Conservation (phyloP, 305 asterid species). For the Solanum chacoense region DNA sequence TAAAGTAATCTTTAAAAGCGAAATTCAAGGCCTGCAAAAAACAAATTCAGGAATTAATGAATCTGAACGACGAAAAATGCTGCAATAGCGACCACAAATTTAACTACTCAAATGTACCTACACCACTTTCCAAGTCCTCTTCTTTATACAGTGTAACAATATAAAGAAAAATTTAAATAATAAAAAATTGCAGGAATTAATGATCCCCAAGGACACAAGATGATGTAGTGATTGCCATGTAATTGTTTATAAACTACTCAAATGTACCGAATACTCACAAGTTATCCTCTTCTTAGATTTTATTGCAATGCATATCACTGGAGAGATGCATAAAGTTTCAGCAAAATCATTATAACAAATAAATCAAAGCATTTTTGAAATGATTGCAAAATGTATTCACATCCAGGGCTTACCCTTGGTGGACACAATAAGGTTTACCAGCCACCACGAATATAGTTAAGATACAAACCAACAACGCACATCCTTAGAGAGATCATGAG, state of each 20-base stretch:
- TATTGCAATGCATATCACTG: background rate
- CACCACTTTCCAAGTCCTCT: background rate
- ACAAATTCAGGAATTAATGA: conserved; percentile 9
- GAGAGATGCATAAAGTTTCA: background rate
- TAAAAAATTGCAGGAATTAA: background rate
- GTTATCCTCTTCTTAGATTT: background rate
- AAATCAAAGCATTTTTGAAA: background rate
- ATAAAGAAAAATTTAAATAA: background rate
- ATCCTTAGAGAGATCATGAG: background rate
- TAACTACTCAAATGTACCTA: background rate
- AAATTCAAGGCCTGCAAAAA: conserved; percentile 53
- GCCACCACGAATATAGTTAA: background rate
- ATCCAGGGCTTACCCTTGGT: background rate
- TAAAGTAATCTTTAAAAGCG: conserved; percentile 56
- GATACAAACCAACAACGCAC: background rate
- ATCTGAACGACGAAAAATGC: background rate
- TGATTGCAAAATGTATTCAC: background rate
- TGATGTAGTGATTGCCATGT: background rate
- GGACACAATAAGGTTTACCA: background rate
- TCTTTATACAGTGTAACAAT: background rate
- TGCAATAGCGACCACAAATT: background rate
- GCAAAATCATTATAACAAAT: background rate
- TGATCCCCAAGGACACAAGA: background rate
- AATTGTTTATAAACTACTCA: background rate
- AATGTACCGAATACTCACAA: background rate